phyloP scores from a whole-genome alignment of 257 asterid species.

The Solanum bukasovii region DNA sequence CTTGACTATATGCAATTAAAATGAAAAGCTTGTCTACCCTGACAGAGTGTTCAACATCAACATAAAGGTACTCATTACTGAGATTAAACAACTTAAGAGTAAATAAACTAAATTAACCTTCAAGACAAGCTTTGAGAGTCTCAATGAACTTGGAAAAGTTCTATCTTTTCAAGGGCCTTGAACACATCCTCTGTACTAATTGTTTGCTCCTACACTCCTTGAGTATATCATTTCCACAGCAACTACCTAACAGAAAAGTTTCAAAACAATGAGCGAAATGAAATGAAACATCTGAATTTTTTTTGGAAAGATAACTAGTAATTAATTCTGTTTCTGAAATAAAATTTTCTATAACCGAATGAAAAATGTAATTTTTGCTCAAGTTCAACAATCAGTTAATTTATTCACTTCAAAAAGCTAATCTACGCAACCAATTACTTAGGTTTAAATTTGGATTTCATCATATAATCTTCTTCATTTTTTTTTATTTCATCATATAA shows the following conservation, averaged over 20 bases:
- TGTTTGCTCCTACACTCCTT: neutral
- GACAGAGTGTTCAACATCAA: neutral
- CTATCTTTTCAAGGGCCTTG: neutral
- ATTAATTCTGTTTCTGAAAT: neutral
- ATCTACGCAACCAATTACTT: neutral
- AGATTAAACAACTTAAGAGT: neutral
- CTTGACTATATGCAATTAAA: neutral
- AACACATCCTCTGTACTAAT: neutral
- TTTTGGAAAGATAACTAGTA: neutral
- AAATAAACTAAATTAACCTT: neutral
- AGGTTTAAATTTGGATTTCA: neutral
- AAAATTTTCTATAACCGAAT: neutral
- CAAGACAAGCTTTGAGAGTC: neutral
- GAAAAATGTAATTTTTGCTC: neutral
- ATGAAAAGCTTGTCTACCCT: neutral
- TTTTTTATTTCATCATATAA: neutral
- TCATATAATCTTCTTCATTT: neutral
- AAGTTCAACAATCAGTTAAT: neutral
- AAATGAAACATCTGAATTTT: neutral
- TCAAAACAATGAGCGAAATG: neutral
- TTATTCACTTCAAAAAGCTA: neutral
- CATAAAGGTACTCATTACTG: neutral
- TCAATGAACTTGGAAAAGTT: neutral
- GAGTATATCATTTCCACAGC: neutral
- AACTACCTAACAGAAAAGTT: neutral